Conservation (phyloP, 768 basidiomycete genomes). For the Tulasnella sp. region DNA sequence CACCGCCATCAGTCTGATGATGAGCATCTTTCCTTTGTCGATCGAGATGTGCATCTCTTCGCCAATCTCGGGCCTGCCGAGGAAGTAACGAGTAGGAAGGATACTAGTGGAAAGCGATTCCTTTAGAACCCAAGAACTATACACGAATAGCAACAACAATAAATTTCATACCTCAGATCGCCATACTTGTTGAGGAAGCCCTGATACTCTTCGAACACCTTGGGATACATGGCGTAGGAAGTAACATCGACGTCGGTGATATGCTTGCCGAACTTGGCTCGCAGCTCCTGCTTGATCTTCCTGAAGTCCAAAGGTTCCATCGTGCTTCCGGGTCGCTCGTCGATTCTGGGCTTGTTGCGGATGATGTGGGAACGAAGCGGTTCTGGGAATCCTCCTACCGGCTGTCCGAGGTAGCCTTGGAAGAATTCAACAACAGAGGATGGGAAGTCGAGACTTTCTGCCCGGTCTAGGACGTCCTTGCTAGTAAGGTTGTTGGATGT, state of each 20-base stretch:
- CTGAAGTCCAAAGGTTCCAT: slow-evolving; percentile 87
- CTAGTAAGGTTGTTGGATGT: slow-evolving; percentile 86
- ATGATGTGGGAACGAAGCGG: slow-evolving; percentile 86
- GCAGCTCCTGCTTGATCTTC: slow-evolving; percentile 86
- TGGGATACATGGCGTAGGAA: slow-evolving; percentile 97
- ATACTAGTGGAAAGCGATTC: slow-evolving; percentile 55
- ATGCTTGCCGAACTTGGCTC: slow-evolving; percentile 89
- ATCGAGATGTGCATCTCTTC: slow-evolving; percentile 97
- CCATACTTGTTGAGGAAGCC: slow-evolving; percentile 92
- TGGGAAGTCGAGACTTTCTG: slow-evolving; percentile 91
- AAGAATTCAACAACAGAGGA: slow-evolving; percentile 96
- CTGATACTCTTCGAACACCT: slow-evolving; percentile 97
- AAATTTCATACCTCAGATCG: slow-evolving; percentile 59
- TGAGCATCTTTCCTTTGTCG: slow-evolving; percentile 92
- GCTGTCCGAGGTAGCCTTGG: slow-evolving; percentile 98
- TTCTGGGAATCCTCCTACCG: slow-evolving; percentile 97
- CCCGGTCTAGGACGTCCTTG: slow-evolving; percentile 73
- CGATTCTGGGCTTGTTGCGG: slow-evolving; percentile 85
- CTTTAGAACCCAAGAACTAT: slow-evolving; percentile 8
- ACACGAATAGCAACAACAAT: not conserved
- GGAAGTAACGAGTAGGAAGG: slow-evolving; percentile 93
- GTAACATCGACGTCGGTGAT: slow-evolving; percentile 89
- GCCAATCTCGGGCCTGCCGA: slow-evolving; percentile 79
- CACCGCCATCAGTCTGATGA: slow-evolving; percentile 90
- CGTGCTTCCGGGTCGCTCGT: slow-evolving; percentile 82